Evolutionary conservation across 2,329 filamentous ascomycete genomes (phyloP).

Genomic region (Beauveria sp.): DNA sequence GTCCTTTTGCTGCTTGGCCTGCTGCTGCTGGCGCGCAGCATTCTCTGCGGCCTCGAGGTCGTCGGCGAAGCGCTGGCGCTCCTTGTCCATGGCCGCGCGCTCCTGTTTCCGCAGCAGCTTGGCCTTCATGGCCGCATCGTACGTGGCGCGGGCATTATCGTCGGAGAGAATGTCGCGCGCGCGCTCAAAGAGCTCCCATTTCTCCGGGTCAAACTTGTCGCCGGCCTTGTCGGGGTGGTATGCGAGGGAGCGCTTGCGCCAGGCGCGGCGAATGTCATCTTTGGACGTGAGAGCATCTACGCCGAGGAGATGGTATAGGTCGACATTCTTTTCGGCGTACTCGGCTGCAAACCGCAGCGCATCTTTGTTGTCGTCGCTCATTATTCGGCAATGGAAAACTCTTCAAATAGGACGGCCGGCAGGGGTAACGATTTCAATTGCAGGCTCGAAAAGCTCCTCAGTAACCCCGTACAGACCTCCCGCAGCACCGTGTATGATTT

Average conservation of each 20-base stretch:
- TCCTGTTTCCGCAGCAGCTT: constrained; percentile 61
- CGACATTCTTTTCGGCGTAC: constrained; percentile 53
- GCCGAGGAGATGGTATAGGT: constrained; percentile 72
- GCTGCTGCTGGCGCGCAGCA: constrained; percentile 53
- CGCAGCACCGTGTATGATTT: background rate
- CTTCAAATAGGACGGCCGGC: background rate
- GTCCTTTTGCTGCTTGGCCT: constrained; percentile 31
- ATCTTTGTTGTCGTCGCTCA: constrained; percentile 36
- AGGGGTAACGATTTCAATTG: background rate
- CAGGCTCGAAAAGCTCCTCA: background rate
- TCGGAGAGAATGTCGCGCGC: constrained; percentile 80
- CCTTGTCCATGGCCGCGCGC: constrained; percentile 64
- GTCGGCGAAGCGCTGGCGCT: constrained; percentile 70
- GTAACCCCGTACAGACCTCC: background rate
- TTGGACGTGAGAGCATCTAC: constrained; percentile 57
- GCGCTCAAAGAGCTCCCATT: constrained; percentile 78
- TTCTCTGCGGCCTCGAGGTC: constrained; percentile 75
- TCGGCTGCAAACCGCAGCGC: constrained; percentile 47
- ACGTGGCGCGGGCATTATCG: constrained; percentile 60
- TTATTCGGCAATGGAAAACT: constrained; percentile 14
- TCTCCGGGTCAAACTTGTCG: constrained; percentile 64
- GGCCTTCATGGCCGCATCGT: constrained; percentile 70
- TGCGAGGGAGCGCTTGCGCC: constrained; percentile 77
- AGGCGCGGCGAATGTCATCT: constrained; percentile 73
- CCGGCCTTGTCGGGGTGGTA: constrained; percentile 91